A percentile compares a stretch with the other conserved stretches of the same genome.
phyloP scores from a whole-genome alignment of 2,329 filamentous ascomycete species.

The Claviceps sp. region DNA sequence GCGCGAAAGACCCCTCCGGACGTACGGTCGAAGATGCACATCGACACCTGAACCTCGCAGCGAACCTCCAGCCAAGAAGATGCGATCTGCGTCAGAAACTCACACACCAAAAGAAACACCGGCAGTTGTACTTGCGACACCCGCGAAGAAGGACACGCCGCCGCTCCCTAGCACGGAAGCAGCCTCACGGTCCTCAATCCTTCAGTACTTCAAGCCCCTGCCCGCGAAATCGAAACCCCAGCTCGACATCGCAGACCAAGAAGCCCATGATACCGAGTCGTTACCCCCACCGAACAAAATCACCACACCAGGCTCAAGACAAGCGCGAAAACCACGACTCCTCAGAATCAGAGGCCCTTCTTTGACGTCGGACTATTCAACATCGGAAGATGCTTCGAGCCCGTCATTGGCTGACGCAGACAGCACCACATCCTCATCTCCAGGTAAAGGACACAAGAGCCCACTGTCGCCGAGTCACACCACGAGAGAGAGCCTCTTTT shows the following conservation, averaged over 20 bases:
- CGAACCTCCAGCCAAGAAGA: constrained; percentile 17
- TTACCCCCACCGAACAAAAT: constrained; percentile 8
- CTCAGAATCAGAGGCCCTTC: constrained; percentile 16
- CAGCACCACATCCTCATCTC: not conserved
- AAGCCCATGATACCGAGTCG: constrained; percentile 4
- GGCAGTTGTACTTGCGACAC: not conserved
- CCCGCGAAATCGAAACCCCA: constrained; percentile 3
- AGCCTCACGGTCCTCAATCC: constrained; percentile 19
- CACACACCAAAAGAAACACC: not conserved
- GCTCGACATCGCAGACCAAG: not conserved
- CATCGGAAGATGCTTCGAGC: not conserved
- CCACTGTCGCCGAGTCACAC: not conserved
- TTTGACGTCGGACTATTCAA: constrained; percentile 5
- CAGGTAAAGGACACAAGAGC: not conserved
- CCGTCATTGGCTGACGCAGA: constrained; percentile 1
- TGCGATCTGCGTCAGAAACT: constrained; percentile 5
- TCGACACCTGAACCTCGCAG: constrained; percentile 12
- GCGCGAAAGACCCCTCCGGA: constrained; percentile 23
- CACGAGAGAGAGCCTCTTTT: not conserved
- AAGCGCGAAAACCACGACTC: constrained; percentile 13
- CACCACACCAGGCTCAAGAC: constrained; percentile 2
- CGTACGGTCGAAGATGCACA: constrained; percentile 24
- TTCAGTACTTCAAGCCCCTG: constrained; percentile 28
- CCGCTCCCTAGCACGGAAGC: not conserved
- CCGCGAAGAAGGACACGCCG: not conserved